Percentiles rank a stretch among this genome's conserved stretches.
phyloP scores from a whole-genome alignment of 208 protist genomes.

The Leishmania tarentolae region DNA sequence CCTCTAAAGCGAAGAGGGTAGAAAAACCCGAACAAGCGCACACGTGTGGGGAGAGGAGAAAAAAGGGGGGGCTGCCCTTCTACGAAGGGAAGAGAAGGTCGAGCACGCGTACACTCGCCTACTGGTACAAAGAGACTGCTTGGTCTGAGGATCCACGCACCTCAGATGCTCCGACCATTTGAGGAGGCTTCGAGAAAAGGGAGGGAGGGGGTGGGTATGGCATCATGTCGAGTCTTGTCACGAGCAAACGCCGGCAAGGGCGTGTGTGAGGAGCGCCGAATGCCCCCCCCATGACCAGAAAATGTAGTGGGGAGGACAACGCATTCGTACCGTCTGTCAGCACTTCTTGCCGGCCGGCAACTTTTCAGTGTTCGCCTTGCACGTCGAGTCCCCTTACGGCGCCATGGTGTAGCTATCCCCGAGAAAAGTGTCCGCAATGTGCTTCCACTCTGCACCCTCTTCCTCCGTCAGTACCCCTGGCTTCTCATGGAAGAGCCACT shows the following conservation, averaged over 20 bases:
- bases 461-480: constrained; percentile 37
- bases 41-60: neutral
- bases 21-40: neutral
- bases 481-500: constrained; percentile 48
- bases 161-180: neutral
- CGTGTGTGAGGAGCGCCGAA: neutral
- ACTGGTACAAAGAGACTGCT: neutral
- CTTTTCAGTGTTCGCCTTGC: neutral
- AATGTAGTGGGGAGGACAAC: neutral
- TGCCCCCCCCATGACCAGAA: neutral
- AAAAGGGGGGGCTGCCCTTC: neutral
- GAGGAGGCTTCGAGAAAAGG: neutral
- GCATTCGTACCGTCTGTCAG: neutral
- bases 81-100: neutral
- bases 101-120: neutral
- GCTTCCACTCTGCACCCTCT: constrained; percentile 60
- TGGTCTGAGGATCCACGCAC: neutral
- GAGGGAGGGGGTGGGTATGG: neutral
- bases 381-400: constrained; percentile 2
- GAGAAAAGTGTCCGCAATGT: constrained; percentile 48
- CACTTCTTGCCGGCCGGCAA: neutral
- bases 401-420: constrained; percentile 59
- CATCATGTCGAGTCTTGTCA: neutral
- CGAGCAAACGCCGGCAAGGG: neutral
- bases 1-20: too few species aligned